Base-by-base conservation (phyloP, 23 red algal species). In the Pyropia yezoensis region DNA sequence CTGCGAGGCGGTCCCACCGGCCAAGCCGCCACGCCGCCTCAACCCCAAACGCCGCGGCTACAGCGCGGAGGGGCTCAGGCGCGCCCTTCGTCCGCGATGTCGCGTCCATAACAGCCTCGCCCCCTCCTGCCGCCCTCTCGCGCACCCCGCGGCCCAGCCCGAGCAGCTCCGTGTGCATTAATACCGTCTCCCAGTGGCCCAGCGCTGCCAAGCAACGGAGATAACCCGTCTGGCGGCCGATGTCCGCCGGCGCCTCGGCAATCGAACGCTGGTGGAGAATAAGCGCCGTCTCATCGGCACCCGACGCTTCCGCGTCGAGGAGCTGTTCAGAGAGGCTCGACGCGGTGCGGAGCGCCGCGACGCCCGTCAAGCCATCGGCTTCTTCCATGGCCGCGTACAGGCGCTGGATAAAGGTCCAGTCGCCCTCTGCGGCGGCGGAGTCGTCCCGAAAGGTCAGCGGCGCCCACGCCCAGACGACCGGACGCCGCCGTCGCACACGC, bases 1-100 rank as follows among this genome's bases (percentile, higher is more conserved):
- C 51, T 18, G 30, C 80, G 39, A 95, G 34, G 28, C 63, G 63
- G 18, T 95, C 80, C 89, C 89, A 95, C 27, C 79, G 74, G 4
- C 66, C 80, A 70, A 95, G 89, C 2, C 89, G 74, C 89, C 79
- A 74, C 25, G 89, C 89, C 24, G 89, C 89, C 18, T 84, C 89
- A 9, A 87, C 76, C 15, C 80, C 89, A 19, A 83, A 57, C 18
- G 84, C 39, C 39, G 39, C 39, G 6, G 39, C 39, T 13, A 47
- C 39, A 3, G 39, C 39, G 11, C 39, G 39, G 39, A 47, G 39
- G 39, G 39, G 11, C 39, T 47, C 39, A 8, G 39, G 39, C 39
- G 39, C 39, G 6, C 39, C 11, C 39, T 8, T 8, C 11, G 57
- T 13, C 24, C 57, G 6, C 1, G 6, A 3, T 2, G 24, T 0